Base-by-base conservation (phyloP, 2,329 filamentous ascomycete species). In the Epichloe brachyelytri region DNA sequence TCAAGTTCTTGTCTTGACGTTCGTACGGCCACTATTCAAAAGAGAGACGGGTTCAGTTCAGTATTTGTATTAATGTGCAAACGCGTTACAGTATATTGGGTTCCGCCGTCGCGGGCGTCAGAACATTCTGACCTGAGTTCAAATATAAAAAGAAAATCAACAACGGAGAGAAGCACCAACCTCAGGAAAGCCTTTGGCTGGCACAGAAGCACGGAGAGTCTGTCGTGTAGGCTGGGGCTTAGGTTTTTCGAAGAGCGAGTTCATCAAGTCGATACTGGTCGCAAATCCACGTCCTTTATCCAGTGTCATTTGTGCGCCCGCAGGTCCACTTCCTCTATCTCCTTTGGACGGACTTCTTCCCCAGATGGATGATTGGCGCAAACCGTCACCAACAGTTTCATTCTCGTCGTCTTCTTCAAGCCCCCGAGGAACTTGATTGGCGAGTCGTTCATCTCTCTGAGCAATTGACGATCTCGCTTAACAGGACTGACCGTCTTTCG, bases 221-320 rank as follows among this genome's bases (percentile, higher is more conserved):
- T 78, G 73, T 49, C 71, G 68, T 56, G 75, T 75, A 49, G 74
- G 75, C 71, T 79, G 81, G 57, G 74, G 75, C 71, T 79, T 81
- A 56, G 82, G 76, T 68, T 85, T 80, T 65, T 86, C 85, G 68
- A 94, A 96, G 51, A 96, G 73, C 46, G 88, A 95, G 65, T 95
- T 91, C 88, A 95, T 96, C 65, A 96, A 73, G 71, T 96, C 93
- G 69, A 97, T 95, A 62, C 86, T 90, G 19, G 86, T 95, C 19
- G 82, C 79, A 67, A 95, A 91, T 1, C 85, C 83, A 56, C 80
- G 79, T 50, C 77, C 74, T 58, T 79, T 76, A 39, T 69, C 66
- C 58, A 63, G 57, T 34, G 60, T 62, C 51, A 64, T 51, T 51
- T 71, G 62, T 41, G 58, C 60, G 54, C 59, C 62, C 43, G 62